Evolutionary conservation across 805 yeast species (phyloP).

Genomic region (Starmerella apis): DNA sequence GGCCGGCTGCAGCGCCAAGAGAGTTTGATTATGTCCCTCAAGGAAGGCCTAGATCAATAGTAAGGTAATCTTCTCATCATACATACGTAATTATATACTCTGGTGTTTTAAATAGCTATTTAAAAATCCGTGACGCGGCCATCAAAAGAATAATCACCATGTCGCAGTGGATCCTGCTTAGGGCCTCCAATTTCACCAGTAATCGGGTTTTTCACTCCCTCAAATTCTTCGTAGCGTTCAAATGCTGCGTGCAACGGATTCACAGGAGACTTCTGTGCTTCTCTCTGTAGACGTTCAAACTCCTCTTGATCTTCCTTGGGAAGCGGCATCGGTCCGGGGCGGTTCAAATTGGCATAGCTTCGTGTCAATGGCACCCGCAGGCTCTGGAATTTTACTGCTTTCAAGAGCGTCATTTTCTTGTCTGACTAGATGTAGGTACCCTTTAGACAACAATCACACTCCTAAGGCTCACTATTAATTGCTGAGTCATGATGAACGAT

Average conservation of each 20-base stretch:
- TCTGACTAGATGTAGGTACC: not conserved
- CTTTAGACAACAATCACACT: too few species aligned
- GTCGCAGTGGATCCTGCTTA: constrained; percentile 87
- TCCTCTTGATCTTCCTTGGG: constrained; percentile 79
- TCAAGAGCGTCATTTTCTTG: not conserved
- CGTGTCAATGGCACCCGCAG: constrained; percentile 1
- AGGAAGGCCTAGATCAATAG: not conserved
- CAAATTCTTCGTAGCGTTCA: constrained; percentile 84
- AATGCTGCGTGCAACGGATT: constrained; percentile 38
- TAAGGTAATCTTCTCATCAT: not conserved
- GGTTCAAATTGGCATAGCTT: constrained; percentile 18
- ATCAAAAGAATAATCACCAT: constrained; percentile 88
- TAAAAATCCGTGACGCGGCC: constrained; percentile 94
- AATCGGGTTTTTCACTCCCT: constrained; percentile 81
- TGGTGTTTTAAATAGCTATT: not conserved
- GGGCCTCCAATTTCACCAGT: constrained; percentile 98
- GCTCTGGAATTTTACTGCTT: not conserved
- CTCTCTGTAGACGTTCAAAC: constrained; percentile 72
- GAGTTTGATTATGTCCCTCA: constrained; percentile 10
- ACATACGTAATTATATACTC: too few species aligned
- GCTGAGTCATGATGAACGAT: not conserved
- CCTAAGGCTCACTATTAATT: not conserved
- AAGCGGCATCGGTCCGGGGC: constrained; percentile 59
- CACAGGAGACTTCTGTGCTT: constrained; percentile 60
- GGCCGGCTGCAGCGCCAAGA: constrained; percentile 14